Conservation (phyloP, 192 early-diverging fungal genomes). For the Dimargaris verticillata region DNA sequence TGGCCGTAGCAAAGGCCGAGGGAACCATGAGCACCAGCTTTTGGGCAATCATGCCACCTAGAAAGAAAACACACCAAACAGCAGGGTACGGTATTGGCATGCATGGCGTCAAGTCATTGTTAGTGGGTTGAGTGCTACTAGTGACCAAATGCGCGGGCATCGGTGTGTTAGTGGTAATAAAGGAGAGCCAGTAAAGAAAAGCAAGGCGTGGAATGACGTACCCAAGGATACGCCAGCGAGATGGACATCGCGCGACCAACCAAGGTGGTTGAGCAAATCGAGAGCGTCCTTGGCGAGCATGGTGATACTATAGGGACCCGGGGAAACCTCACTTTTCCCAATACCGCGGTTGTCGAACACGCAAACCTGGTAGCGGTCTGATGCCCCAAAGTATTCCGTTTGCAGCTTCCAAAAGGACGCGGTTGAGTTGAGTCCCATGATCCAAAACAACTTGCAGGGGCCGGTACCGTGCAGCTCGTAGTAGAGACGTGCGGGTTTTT, state of each 20-base stretch:
- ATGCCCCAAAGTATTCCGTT: constrained; percentile 43
- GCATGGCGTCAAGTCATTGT: too few species aligned
- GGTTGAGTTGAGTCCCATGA: constrained; percentile 37
- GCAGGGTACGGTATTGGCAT: too few species aligned
- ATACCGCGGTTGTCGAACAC: constrained; percentile 78
- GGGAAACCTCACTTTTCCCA: constrained; percentile 28
- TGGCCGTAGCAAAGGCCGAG: constrained; percentile 17
- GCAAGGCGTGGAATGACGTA: background rate
- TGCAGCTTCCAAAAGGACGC: constrained; percentile 18
- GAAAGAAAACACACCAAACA: background rate
- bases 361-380: constrained; percentile 47
- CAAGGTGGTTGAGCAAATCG: constrained; percentile 50
- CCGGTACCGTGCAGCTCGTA: constrained; percentile 66
- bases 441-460: constrained; percentile 44
- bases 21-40: constrained; percentile 42
- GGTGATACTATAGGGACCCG: constrained; percentile 29
- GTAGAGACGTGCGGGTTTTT: constrained; percentile 43
- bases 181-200: too few species aligned
- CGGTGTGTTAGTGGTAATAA: too few species aligned
- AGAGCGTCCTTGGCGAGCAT: constrained; percentile 63
- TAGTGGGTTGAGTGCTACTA: too few species aligned
- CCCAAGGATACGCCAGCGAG: constrained; percentile 64
- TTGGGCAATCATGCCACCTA: constrained; percentile 69
- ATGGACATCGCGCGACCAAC: constrained; percentile 52
- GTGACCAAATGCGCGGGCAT: too few species aligned